Base-by-base conservation (phyloP, 2,329 filamentous ascomycete species). In the Daldinia sp. region DNA sequence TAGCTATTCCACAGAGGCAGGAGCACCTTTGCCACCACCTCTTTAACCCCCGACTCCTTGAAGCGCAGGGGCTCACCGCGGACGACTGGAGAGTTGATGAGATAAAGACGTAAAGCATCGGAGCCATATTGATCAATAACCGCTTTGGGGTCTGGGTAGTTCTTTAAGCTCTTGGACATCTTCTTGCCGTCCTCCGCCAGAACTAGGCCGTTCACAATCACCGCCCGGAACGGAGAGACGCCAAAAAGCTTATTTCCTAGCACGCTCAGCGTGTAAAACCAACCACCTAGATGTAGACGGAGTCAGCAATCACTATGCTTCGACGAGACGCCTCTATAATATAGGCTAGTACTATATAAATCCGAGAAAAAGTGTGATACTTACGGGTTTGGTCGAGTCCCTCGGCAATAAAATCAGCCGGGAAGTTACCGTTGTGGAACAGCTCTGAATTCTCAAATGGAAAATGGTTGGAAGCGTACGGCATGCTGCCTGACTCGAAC, bases 151-250 rank as follows among this genome's bases (percentile, higher is more conserved):
- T 97, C 94, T 0, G 95, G 95, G 80, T 97, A 98, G 81, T 98
- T 98, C 84, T 98, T 97, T 65, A 97, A 85, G 60, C 95, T 89
- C 82, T 98, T 98, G 6, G 94, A 97, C 95, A 98, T 98, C 85
- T 98, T 98, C 85, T 97, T 98, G 63, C 95, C 95, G 76, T 97
- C 93, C 78, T 97, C 94, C 0, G 94, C 94, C 44, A 98, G 86
- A 4, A 98, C 94, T 70, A 97, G 96, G 56, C 94, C 94, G 77
- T 97, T 98, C 69, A 97, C 94, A n/a, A 98, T 93, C 75, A 93
- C 97, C 79, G 97, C 98, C 82, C 96, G 90, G 86, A 97, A 98
- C 0, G 95, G 94, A 1, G 94, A 89, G 39, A 89, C 87, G 48
- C 92, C 92, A 75, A 96, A 97, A 3, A 98, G 86, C 78, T 97